Base-by-base conservation (phyloP, 2,329 filamentous ascomycete species). In the Colletotrichum kahawae region DNA sequence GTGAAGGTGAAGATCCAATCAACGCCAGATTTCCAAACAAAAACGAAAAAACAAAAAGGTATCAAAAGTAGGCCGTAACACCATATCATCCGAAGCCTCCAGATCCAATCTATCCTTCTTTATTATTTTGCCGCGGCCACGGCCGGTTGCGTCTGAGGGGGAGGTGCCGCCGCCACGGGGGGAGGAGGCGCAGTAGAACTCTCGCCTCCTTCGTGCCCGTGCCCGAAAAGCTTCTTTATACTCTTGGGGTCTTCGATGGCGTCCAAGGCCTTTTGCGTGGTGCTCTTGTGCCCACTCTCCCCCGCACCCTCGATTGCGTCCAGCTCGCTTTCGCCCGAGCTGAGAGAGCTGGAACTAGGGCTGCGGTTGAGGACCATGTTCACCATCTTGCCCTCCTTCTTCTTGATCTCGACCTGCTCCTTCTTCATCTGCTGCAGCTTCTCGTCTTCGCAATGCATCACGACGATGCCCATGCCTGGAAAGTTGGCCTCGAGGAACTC, bases 381-480 rank as follows among this genome's bases (percentile, higher is more conserved):
- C 38, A 92, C 79, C 74, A 86, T 82, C 10, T 81, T 79, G 34
- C 90, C 90, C 79, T 90, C 88, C 54, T 86, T 86, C 88, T 94
- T 94, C 90, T 97, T 98, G 78, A 89, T 85, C 74, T 93, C 90
- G 31, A 91, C 87, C 85, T 98, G 96, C 76, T 92, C 90, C 56
- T 92, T 85, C 87, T 98, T 98, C 87, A 97, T 90, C 75, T 91
- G 88, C 57, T 89, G 85, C 84, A 98, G 93, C 77, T 91, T 88
- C 75, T 96, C 90, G 12, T 95, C 94, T 71, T 95, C 95, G 85
- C 95, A 97, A 81, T 95, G 93, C 79, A 96, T 90, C 0, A 92
- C 92, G 1, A 92, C 87, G 60, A 98, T 87, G 67, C 93, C 92
- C 1, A 98, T 85, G 1, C 95, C 95, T 0, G 95, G 94, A 38